Evolutionary conservation across 1,284 basidiomycete genomes (phyloP), one percentile per base, ranked within the genome.

Genomic region (Meira nashicola): DNA sequence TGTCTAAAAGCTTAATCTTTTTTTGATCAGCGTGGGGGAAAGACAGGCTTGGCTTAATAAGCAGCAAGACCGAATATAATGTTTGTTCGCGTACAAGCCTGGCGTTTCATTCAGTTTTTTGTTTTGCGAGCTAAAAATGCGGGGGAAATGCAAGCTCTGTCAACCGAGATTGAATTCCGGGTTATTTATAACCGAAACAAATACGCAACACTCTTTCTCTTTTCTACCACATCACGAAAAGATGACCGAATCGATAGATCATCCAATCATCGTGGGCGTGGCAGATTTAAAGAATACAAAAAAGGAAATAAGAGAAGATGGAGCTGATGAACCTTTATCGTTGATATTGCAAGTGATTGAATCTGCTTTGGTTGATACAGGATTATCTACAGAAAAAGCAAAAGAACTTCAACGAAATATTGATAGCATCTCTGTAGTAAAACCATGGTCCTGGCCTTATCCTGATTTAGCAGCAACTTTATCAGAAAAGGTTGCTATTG

Each of bases 371-470:
- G 14, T 4, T 4, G 50, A 53, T 23, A 53, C 50, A 17, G 50
- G 50, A n/a, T 39, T 39, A 19, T 19, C 38, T 4, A 40, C n/a
- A 17, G 47, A 25, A 37, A n/a, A 25, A 23, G 28, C 50, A n/a
- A 39, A 53, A 23, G 50, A 53, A 19, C 12, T 48, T 7, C 46
- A 48, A 25, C 2, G 7, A 8, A 15, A 25, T 12, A 53, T 53
- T 8, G 50, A 53, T 25, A 53, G 50, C 28, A 53, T 53, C 28
- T 53, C 50, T 23, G 50, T 53, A 3, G 50, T 53, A 4, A 39
- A 33, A 53, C 50, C 50, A 19, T 53, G 50, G 50, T 53, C 50
- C 3, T 53, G 50, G 50, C 50, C 50, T n/a, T 53, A 53, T 25
- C 50, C 50, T n/a, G 50, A 53, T 23, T 33, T 53, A 17, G 38